These are phyloP conservation scores for Globisporangium rhizosaccharum DNA, from an alignment of 352 stramenopile species.

Conservation along the genomic window DNA sequence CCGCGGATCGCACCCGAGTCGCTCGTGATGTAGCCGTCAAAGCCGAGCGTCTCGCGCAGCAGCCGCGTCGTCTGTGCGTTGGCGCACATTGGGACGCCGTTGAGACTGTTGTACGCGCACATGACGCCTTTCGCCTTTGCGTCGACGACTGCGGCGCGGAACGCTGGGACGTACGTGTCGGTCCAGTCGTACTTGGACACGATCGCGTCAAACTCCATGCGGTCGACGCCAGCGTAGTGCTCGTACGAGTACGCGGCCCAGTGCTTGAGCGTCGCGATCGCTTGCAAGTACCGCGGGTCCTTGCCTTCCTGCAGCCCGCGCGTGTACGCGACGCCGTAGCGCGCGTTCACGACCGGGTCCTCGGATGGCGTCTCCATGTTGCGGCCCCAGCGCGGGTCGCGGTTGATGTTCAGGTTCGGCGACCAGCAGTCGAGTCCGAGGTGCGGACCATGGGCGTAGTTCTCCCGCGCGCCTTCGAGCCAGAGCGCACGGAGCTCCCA, in stretches of 20 bases:
- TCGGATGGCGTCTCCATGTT: slow-evolving; percentile 93
- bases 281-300: slow-evolving; percentile 63
- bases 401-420: slow-evolving; percentile 94
- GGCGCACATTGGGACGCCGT: slow-evolving; percentile 91
- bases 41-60: slow-evolving; percentile 74
- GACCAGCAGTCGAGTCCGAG: slow-evolving; percentile 91
- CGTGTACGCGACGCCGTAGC: slow-evolving; percentile 90
- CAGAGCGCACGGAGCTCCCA: slow-evolving; percentile 75
- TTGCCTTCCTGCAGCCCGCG: slow-evolving; percentile 81
- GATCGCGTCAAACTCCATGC: slow-evolving; percentile 86
- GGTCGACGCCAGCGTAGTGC: slow-evolving; percentile 57
- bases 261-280: slow-evolving; percentile 92
- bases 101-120: slow-evolving; percentile 96
- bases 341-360: slow-evolving; percentile 88
- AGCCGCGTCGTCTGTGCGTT: slow-evolving; percentile 70
- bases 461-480: slow-evolving; percentile 71
- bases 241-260: slow-evolving; percentile 91
- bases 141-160: slow-evolving; percentile 78
- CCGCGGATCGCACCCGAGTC: slow-evolving; percentile 91
- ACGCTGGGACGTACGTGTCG: slow-evolving; percentile 90
- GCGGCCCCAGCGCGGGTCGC: slow-evolving; percentile 92
- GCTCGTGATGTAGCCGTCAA: slow-evolving; percentile 94
- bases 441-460: slow-evolving; percentile 53
- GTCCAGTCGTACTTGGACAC: slow-evolving; percentile 89
- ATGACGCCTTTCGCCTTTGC: slow-evolving; percentile 87